These are phyloP conservation scores for Sporobolomyces roseus DNA, from an alignment of 768 basidiomycete genomes.

Conservation along the genomic window DNA sequence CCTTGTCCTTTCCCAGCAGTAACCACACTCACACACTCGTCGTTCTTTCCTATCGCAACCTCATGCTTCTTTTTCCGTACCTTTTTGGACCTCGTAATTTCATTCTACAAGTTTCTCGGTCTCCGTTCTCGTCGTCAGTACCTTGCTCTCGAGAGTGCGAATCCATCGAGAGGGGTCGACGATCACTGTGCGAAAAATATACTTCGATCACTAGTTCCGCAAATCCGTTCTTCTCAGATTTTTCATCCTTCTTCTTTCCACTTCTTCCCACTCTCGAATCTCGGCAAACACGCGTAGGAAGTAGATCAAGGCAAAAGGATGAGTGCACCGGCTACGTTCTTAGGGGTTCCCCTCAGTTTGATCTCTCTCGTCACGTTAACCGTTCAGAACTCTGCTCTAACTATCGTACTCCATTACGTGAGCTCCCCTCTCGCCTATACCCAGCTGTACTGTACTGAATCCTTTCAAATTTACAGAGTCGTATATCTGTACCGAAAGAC, in stretches of 20 bases:
- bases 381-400: constrained; percentile 86
- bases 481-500: constrained; percentile 29
- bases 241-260: not conserved
- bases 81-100: too few relatives aligned
- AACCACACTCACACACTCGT: not conserved
- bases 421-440: constrained; percentile 54
- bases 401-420: constrained; percentile 96
- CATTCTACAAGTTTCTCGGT: too few relatives aligned
- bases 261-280: not conserved
- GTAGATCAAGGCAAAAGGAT: constrained; percentile 49
- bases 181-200: too few relatives aligned
- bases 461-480: constrained; percentile 20
- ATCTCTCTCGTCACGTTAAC: constrained; percentile 89
- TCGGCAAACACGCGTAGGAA: not conserved
- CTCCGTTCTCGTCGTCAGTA: too few relatives aligned
- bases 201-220: too few relatives aligned
- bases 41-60: too few relatives aligned
- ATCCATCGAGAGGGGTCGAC: too few relatives aligned
- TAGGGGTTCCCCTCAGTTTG: constrained; percentile 66
- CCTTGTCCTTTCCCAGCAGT: too few relatives aligned
- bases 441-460: not conserved
- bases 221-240: too few relatives aligned
- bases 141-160: too few relatives aligned
- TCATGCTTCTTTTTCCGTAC: too few relatives aligned
- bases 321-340: not conserved